A percentile compares a stretch with the other conserved stretches of the same genome.
These are phyloP conservation scores for Orbilia javanica DNA, from an alignment of 2,329 filamentous ascomycete species.

Conservation along the genomic window DNA sequence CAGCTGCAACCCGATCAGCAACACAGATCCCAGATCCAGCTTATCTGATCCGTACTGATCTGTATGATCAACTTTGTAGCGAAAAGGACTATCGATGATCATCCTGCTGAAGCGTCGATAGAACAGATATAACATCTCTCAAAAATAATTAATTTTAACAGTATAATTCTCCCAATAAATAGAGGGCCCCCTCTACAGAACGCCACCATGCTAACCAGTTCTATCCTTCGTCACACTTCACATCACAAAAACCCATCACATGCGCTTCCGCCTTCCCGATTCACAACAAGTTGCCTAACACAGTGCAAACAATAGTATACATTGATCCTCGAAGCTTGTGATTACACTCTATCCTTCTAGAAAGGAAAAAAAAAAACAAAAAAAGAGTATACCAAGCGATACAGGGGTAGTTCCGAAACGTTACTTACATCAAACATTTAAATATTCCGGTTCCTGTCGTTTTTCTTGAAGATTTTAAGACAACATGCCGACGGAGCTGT, in stretches of 20 bases:
- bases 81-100: background rate
- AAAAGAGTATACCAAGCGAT: background rate
- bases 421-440: conserved; percentile 7
- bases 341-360: conserved; percentile 29
- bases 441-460: conserved; percentile 4
- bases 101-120: background rate
- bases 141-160: background rate
- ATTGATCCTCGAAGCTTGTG: conserved; percentile 28
- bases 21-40: background rate
- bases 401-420: background rate
- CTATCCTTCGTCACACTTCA: conserved; percentile 22
- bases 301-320: conserved; percentile 11
- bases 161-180: background rate
- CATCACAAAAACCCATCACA: conserved; percentile 39
- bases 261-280: conserved; percentile 52
- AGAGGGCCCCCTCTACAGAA: background rate
- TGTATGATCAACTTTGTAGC: no score
- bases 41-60: background rate
- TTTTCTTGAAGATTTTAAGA: conserved; percentile 10
- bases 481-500: background rate
- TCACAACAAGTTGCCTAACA: conserved; percentile 34
- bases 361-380: conserved; percentile 9
- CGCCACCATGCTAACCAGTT: conserved; percentile 25
- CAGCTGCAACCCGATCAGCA: background rate
- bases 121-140: background rate